Evolutionary conservation across 2,329 filamentous ascomycete genomes (phyloP), one percentile per base, ranked within the genome.

Genomic region (Periconia sp.): DNA sequence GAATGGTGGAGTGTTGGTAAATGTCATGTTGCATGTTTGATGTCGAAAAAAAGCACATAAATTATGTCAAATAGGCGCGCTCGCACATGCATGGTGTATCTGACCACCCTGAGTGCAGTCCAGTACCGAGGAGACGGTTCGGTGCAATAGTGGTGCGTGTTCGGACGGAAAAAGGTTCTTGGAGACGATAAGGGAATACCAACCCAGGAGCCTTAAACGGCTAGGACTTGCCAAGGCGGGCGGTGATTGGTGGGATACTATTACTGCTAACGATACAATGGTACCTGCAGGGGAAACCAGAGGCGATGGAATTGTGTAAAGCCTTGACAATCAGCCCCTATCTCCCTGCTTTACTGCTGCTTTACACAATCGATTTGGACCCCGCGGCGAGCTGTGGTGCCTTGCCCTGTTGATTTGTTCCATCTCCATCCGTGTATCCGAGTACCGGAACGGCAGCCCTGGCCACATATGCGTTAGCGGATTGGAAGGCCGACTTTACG

Each of bases 131-230:
- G 3, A 27, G 23, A 27, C 23, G 23, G 23, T 27, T 27, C 23
- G 23, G 23, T 27, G 8, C 8, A 27, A 8, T 27, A 8, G 23
- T 27, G 23, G 23, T 27, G 3, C 23, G 23, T 27, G 23, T 27
- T 27, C 23, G 23, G 5, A 27, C 23, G 23, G 8, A 27, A 27
- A 27, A 27, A 8, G 23, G 23, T 27, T 41, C 55, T 60, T 58
- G 59, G 57, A 53, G 49, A 57, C 58, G 60, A 62, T 62, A 60
- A 62, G 54, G 45, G 37, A 18, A n/a, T 15, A 50, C n/a, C 8
- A 45, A 31, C 41, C 49, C 15, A 27, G 43, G 17, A 17, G 18
- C 54, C 33, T 7, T 27, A 49, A 46, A 14, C 35, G 40, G 30
- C 37, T 59, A 59, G 56, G 33, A 5, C 23, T 8, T 27, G 23